These are phyloP conservation scores for Diaporthe sp. DNA, from an alignment of 2,329 filamentous ascomycete genomes.

Conservation along the genomic window DNA sequence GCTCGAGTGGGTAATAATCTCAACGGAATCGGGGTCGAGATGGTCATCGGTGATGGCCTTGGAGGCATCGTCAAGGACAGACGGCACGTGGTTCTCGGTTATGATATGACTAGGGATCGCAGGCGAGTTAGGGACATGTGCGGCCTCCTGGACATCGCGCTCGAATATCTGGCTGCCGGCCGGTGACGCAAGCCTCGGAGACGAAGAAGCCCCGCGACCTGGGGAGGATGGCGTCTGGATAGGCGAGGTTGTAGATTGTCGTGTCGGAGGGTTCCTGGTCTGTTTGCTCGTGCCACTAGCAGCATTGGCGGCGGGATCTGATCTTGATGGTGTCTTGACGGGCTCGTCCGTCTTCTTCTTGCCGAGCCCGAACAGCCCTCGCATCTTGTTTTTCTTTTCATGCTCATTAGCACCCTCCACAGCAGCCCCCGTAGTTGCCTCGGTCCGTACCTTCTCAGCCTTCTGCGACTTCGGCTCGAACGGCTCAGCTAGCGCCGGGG, in stretches of 20 bases:
- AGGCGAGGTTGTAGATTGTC: constrained; percentile 47
- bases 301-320: constrained; percentile 47
- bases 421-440: constrained; percentile 40
- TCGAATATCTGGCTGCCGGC: constrained; percentile 89
- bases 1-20: constrained; percentile 88
- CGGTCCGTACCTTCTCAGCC: constrained; percentile 47
- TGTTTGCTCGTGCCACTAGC: constrained; percentile 37
- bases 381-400: constrained; percentile 58
- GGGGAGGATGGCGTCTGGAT: constrained; percentile 70
- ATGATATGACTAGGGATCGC: constrained; percentile 95
- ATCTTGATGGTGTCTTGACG: constrained; percentile 45
- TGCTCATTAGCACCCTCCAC: constrained; percentile 42
- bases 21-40: constrained; percentile 87
- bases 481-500: constrained; percentile 42
- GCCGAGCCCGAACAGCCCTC: constrained; percentile 69
- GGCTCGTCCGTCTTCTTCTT: constrained; percentile 68
- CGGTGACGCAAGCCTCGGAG: constrained; percentile 81
- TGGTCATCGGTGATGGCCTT: constrained; percentile 89
- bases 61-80: constrained; percentile 90
- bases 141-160: constrained; percentile 88
- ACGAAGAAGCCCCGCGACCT: constrained; percentile 72
- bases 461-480: constrained; percentile 38
- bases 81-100: constrained; percentile 93
- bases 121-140: constrained; percentile 76
- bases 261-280: constrained; percentile 47